Evolutionary conservation across 176 grass and related monocot species (phyloP).

Genomic region (Musa schizocarpa): DNA sequence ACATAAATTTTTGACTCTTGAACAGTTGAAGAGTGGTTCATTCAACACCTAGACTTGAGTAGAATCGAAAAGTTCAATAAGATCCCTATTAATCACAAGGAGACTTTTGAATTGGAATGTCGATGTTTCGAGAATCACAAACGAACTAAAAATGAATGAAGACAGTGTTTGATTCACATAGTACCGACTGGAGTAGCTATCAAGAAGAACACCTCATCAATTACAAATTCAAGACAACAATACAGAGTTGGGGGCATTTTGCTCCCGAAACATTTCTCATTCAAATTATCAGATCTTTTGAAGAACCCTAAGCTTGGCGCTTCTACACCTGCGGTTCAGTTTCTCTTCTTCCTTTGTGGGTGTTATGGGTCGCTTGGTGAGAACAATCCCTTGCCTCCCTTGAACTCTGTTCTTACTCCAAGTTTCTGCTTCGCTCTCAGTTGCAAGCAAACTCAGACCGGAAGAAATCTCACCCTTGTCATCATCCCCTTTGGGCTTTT

Average conservation of each 20-base stretch:
- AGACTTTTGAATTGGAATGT: not conserved
- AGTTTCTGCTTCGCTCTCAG: constrained; percentile 27
- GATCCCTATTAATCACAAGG: not conserved
- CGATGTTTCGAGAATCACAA: not conserved
- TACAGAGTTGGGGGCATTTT: not conserved
- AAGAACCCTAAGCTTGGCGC: constrained; percentile 15
- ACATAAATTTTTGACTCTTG: too few relatives aligned
- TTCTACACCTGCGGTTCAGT: constrained; percentile 76
- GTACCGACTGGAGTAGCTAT: not conserved
- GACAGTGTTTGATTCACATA: not conserved
- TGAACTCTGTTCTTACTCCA: constrained; percentile 40
- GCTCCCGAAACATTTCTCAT: not conserved
- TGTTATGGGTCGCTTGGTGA: constrained; percentile 77
- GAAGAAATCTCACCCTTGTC: constrained; percentile 11
- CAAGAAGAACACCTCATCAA: not conserved
- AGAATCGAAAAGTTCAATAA: too few relatives aligned
- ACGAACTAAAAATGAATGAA: not conserved
- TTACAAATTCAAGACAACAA: not conserved
- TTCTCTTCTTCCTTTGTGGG: constrained; percentile 73
- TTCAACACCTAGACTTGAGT: too few relatives aligned
- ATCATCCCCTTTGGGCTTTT: constrained; percentile 16
- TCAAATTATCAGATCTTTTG: not conserved
- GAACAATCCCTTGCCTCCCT: constrained; percentile 58
- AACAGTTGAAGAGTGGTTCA: too few relatives aligned
- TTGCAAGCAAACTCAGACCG: not conserved